Base-by-base conservation (phyloP, 352 stramenopile species). In the Thalassiosira hispida region DNA sequence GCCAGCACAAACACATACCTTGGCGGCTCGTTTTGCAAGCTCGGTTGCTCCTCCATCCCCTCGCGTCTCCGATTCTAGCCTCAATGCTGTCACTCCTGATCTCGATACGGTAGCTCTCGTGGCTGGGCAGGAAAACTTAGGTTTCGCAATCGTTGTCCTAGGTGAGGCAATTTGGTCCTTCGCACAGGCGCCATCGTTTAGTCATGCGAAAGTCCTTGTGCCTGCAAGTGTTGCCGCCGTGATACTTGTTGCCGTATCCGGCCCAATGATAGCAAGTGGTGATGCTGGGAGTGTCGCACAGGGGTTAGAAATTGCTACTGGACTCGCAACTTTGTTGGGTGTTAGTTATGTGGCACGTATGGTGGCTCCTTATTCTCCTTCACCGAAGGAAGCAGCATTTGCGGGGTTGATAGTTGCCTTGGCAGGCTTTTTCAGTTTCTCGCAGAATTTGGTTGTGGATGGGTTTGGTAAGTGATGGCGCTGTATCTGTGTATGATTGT, bases 121-220 rank as follows among this genome's bases (percentile, higher is more conserved):
- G 0, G 69, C 77, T 20, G 87, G 89, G 42, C 89, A 94, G 77
- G 89, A 94, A 78, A 94, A 88, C 46, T 90, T 90, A 65, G 89
- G 89, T 14, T 67, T 94, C 9, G 89, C 83, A 4, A 65, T 91
- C 46, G 89, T 94, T 0, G 77, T 71, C 4, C 27, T 94, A 1
- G 79, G 83, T 22, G 89, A 94, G 79, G 86, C 80, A 1, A n/a
- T 92, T 12, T 94, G 84, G 81, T 91, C 86, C 22, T 94, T 94
- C 66, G 38, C 52, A 8, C 77, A 92, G 63, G 73, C 85, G 27
- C 89, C 87, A 0, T 83, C 64, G 7, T 42, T 92, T 9, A 78
- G 74, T 23, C 73, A 93, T 76, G 84, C 77, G 40, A 92, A 89
- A 61, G 79, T 91, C 1, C 73, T 94, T 33, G 55, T 88, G 5